Evolutionary conservation across 352 stramenopile species (phyloP), one percentile per base, ranked within the genome.

Genomic region (Phytophthora sojae): DNA sequence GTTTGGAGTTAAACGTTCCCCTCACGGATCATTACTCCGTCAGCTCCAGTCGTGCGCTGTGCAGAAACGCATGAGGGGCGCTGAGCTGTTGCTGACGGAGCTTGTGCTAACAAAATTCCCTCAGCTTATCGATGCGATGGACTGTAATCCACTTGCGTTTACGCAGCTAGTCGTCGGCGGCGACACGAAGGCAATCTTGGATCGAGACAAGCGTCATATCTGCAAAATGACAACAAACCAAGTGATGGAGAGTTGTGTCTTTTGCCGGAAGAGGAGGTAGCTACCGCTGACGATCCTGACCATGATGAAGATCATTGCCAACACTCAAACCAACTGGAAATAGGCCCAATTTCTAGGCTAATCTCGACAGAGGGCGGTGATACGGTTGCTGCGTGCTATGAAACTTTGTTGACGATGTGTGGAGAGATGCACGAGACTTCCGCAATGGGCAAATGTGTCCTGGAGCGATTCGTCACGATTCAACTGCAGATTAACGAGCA

Each of bases 101-200:
- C 73, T 90, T 19, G 86, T 93, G 30, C 61, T 89, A 25, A 80
- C 80, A n/a, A 79, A 86, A 57, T 94, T 93, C 52, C 82, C 88
- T 14, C 67, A 73, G 9, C 80, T 95, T 4, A 75, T 93, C 15
- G 88, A 95, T 57, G 88, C 86, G 19, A 92, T 94, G 81, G 88
- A 95, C 39, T 86, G 89, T 69, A 87, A 95, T 50, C 85, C 86
- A 23, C 57, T 90, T 17, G 75, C 84, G 39, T 93, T 95, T 64
- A 86, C 88, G 25, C 78, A 88, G 30, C 81, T 92, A 52, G 86
- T 95, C 47, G 82, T 76, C 6, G 79, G 76, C n/a, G 71, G 72
- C 56, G 76, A 85, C 53, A 83, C 6, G 2, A 32, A 32, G 29
- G n/a, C 29, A 35, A 35, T 35, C 29, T 35, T 35, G 29, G 29